Percentiles rank a stretch among this genome's conserved stretches.
These are phyloP conservation scores for Nakazawaea holstii DNA, from an alignment of 805 yeast genomes.

Conservation along the genomic window DNA sequence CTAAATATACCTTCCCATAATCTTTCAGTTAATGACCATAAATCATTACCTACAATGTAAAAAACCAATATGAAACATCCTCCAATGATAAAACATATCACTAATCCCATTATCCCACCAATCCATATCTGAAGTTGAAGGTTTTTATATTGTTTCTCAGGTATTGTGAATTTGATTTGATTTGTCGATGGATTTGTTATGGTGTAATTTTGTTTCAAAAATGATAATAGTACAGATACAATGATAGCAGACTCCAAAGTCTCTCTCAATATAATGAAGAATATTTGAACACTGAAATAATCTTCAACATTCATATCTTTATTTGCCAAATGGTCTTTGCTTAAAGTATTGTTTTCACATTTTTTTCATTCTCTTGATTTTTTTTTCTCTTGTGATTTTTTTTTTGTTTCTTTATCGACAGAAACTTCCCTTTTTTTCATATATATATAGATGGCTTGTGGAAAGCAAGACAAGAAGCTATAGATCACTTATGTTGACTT, in stretches of 20 bases:
- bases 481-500: too few species aligned
- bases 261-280: constrained; percentile 68
- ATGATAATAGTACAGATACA: constrained; percentile 66
- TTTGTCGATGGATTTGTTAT: constrained; percentile 24
- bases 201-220: constrained; percentile 55
- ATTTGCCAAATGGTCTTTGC: neutral
- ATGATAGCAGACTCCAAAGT: constrained; percentile 74
- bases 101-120: constrained; percentile 72
- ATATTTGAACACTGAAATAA: constrained; percentile 66
- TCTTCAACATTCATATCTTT: constrained; percentile 31
- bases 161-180: constrained; percentile 24
- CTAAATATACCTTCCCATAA: constrained; percentile 86
- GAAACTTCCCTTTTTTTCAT: too few species aligned
- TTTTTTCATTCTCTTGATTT: neutral
- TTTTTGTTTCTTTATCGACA: too few species aligned
- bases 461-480: too few species aligned
- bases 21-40: constrained; percentile 85
- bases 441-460: too few species aligned
- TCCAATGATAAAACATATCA: constrained; percentile 69
- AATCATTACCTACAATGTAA: constrained; percentile 72
- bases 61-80: constrained; percentile 63
- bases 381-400: neutral
- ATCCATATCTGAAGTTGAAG: constrained; percentile 71
- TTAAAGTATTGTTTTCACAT: neutral
- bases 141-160: constrained; percentile 28